Conservation (phyloP, 2,329 filamentous ascomycete species). For the Penicillium freii region DNA sequence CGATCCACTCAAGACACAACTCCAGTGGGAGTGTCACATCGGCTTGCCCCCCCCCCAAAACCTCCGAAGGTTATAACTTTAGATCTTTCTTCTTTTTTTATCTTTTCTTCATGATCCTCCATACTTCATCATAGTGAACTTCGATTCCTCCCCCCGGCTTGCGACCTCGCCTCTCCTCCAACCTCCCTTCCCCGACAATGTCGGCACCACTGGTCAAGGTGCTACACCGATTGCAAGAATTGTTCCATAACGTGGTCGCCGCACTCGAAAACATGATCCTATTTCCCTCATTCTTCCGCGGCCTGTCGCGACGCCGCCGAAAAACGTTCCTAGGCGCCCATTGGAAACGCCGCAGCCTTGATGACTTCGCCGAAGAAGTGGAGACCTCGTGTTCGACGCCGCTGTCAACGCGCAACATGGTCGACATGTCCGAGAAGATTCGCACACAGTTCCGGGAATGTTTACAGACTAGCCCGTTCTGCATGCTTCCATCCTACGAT, state of each 20-base stretch:
- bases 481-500: conserved; percentile 66
- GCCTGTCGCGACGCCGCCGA: conserved; percentile 32
- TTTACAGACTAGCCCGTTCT: conserved; percentile 56
- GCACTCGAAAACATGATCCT: conserved; percentile 43
- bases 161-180: not conserved
- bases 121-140: not conserved
- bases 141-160: conserved; percentile 4
- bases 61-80: conserved; percentile 11
- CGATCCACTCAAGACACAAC: conserved; percentile 24
- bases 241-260: conserved; percentile 41
- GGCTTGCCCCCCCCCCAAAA: not conserved
- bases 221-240: conserved; percentile 41
- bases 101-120: conserved; percentile 15
- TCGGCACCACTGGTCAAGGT: conserved; percentile 39
- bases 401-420: conserved; percentile 38
- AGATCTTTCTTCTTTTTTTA: conserved; percentile 17
- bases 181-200: conserved; percentile 30
- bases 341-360: conserved; percentile 39
- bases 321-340: conserved; percentile 35
- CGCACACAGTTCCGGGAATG: conserved; percentile 54
- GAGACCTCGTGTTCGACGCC: conserved; percentile 39
- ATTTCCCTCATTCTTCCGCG: conserved; percentile 41
- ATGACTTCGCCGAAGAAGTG: conserved; percentile 41
- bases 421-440: conserved; percentile 46
- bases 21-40: conserved; percentile 26